phyloP scores from a whole-genome alignment of 2,329 filamentous ascomycete species.

The Bretziella fagacearum region DNA sequence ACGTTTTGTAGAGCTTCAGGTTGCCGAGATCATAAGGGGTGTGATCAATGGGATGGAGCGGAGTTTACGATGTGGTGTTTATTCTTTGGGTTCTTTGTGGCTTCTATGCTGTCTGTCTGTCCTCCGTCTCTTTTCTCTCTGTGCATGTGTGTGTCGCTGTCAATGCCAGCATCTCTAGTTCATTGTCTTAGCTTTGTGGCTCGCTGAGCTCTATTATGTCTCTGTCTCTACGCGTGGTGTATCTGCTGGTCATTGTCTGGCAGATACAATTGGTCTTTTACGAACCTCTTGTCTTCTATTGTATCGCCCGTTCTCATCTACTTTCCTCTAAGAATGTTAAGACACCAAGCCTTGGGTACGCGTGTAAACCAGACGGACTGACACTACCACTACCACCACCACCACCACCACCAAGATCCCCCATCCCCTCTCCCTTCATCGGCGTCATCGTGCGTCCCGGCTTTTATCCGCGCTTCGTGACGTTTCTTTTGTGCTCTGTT shows the following conservation, averaged over 20 bases:
- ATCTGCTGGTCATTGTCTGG: not conserved
- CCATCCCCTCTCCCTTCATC: not conserved
- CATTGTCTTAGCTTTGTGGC: not conserved
- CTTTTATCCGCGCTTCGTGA: conserved; percentile 1
- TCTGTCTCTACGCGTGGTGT: not conserved
- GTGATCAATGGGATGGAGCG: too few species aligned
- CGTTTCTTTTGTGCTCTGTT: not conserved
- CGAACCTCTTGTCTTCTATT: not conserved
- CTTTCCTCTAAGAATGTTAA: not conserved
- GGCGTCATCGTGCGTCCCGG: not conserved
- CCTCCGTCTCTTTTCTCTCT: not conserved
- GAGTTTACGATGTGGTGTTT: too few species aligned
- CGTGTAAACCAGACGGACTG: not conserved
- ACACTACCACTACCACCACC: not conserved
- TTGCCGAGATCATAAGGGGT: too few species aligned
- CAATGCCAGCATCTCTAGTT: not conserved
- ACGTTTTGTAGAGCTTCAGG: too few species aligned
- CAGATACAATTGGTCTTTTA: not conserved
- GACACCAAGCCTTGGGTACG: not conserved
- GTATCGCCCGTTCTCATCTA: not conserved
- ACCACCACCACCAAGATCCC: not conserved
- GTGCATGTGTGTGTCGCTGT: not conserved
- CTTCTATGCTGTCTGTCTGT: not conserved
- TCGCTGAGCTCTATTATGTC: not conserved
- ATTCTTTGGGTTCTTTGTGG: not conserved